Conservation (phyloP, 805 yeast species). For the Saturnispora diversa region DNA sequence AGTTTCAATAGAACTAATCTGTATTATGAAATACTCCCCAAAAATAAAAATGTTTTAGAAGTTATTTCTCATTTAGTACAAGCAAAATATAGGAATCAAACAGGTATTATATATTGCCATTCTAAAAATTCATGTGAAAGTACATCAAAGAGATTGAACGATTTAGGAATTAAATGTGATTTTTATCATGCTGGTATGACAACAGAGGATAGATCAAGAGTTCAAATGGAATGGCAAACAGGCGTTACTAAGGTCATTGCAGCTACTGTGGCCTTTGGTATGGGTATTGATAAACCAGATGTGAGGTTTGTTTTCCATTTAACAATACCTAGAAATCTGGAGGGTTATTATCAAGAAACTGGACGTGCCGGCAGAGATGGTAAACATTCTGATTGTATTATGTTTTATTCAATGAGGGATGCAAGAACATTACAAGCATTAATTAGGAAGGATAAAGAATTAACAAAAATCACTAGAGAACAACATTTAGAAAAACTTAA, state of each 20-base stretch:
- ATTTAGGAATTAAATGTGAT: slow-evolving; percentile 57
- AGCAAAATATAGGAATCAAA: slow-evolving; percentile 42
- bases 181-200: slow-evolving; percentile 95
- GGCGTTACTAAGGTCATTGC: slow-evolving; percentile 71
- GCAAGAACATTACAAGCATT: slow-evolving; percentile 66
- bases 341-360: slow-evolving; percentile 96
- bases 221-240: slow-evolving; percentile 81
- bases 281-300: slow-evolving; percentile 97
- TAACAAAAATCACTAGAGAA: slow-evolving; percentile 57
- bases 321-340: slow-evolving; percentile 81
- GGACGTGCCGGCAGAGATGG: slow-evolving; percentile 99
- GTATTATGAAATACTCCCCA: slow-evolving; percentile 66
- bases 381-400: slow-evolving; percentile 64
- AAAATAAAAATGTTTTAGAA: slow-evolving; percentile 47
- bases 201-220: slow-evolving; percentile 56
- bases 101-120: slow-evolving; percentile 92
- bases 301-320: slow-evolving; percentile 87
- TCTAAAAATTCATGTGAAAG: slow-evolving; percentile 85
- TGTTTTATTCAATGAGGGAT: slow-evolving; percentile 76
- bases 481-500: slow-evolving; percentile 69
- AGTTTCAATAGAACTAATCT: slow-evolving; percentile 88
- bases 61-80: slow-evolving; percentile 53
- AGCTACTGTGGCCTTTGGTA: slow-evolving; percentile 97
- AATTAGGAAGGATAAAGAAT: slow-evolving; percentile 68
- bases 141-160: slow-evolving; percentile 52